Percentiles rank a stretch among this genome's conserved stretches.
Evolutionary conservation across 352 stramenopile genomes (phyloP).

Genomic region (Phytopythium chamaehyphon): DNA sequence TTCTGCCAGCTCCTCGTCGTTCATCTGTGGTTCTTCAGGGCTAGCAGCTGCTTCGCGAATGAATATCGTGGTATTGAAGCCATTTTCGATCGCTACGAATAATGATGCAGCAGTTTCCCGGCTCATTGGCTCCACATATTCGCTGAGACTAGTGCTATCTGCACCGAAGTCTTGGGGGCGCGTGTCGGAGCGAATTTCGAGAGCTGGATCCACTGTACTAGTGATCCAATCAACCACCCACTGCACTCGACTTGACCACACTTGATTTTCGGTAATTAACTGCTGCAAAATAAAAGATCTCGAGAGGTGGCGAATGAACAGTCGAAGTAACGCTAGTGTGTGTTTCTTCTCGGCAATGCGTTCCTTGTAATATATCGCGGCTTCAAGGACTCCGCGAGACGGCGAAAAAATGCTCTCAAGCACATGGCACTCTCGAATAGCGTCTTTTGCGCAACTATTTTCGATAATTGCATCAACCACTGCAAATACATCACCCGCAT

Average conservation of each 20-base stretch:
- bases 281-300: conserved; percentile 26
- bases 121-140: too few relatives aligned
- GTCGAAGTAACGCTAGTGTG: conserved; percentile 46
- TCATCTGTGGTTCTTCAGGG: too few relatives aligned
- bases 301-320: conserved; percentile 29
- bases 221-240: conserved; percentile 54
- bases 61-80: too few relatives aligned
- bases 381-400: conserved; percentile 48
- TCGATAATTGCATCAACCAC: conserved; percentile 43
- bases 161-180: not conserved
- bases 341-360: conserved; percentile 41
- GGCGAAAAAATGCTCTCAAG: conserved; percentile 46
- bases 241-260: conserved; percentile 23
- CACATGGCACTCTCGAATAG: not conserved
- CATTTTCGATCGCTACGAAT: too few relatives aligned
- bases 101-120: too few relatives aligned
- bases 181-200: conserved; percentile 9
- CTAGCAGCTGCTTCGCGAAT: too few relatives aligned
- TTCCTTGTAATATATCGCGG: conserved; percentile 58
- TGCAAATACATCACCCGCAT: conserved; percentile 36
- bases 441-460: not conserved
- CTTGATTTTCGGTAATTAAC: conserved; percentile 30
- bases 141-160: not conserved
- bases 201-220: conserved; percentile 35
- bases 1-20: too few relatives aligned